Base-by-base conservation (phyloP, 2,329 filamentous ascomycete species). In the Ceratocystis diversiconidia region DNA sequence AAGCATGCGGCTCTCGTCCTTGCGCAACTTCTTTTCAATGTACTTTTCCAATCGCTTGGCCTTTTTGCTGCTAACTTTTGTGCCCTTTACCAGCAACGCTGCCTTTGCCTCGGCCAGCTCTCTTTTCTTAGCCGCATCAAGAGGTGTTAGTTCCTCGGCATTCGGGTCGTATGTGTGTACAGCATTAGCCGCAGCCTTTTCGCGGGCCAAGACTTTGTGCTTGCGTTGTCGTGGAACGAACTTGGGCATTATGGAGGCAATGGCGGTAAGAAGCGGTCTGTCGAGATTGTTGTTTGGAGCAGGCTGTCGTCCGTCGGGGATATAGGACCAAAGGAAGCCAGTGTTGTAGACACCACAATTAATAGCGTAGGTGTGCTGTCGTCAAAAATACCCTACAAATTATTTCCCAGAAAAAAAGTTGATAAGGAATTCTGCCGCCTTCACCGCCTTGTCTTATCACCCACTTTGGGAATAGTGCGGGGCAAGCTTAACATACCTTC, bases 11-110 rank as follows among this genome's bases (percentile, higher is more conserved):
- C 90, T 95, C 74, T 97, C 92, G 73, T 99, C 94, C 74, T 95
- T 96, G 74, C 86, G 89, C 59, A 99, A 79, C 80, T 99, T 99
- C 67, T 83, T 94, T 71, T 97, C 92, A 69, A 87, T 85, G 72
- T 86, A 87, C 72, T 87, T 87, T 69, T 86, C 84, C 48, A 87
- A 72, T 1, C 85, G 79, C 75, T 87, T 86, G 5, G 84, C 82
- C 73, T 87, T 87, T 72, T 87, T 85, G 67, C 82, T 78, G 71
- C 78, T 85, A 72, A 85, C 78, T 71, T 85, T 85, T 65, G 75
- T 76, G 65, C 86, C 72, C 68, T 85, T 79, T 25, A 80, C 78
- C 67, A 80, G 82, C 69, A 86, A 73, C 66, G 74, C 76, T 15
- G 77, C 83, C 74, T 77, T 86, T 73, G 79, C 82, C 68, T 79